These are phyloP conservation scores for Capsella rubella DNA, from an alignment of 441 rosid genomes.

Conservation along the genomic window DNA sequence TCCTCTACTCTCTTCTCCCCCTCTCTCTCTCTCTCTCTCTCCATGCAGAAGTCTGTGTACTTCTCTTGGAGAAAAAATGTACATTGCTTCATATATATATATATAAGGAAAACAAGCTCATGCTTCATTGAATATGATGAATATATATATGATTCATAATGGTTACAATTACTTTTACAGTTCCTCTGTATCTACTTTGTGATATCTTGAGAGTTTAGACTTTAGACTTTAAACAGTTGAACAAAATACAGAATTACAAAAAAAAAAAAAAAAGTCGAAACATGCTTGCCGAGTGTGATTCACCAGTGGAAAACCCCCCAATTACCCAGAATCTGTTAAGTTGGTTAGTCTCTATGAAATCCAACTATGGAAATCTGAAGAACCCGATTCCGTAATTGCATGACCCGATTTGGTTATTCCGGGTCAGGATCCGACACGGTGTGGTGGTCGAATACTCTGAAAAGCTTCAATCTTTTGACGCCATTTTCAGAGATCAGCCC, in stretches of 20 bases:
- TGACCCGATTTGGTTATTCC: conserved; percentile 13
- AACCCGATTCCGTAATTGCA: neutral
- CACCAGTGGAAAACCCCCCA: conserved; percentile 11
- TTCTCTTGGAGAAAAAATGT: conserved; percentile 37
- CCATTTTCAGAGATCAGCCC: conserved; percentile 8
- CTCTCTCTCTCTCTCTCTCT: conserved; percentile 1
- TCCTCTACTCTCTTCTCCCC: neutral
- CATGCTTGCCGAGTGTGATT: conserved; percentile 8
- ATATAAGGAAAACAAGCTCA: conserved; percentile 31
- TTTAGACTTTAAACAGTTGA: neutral
- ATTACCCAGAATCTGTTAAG: conserved; percentile 15
- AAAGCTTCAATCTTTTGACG: neutral
- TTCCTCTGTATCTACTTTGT: conserved; percentile 21
- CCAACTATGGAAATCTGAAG: neutral
- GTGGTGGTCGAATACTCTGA: conserved; percentile 5
- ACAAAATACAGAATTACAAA: neutral
- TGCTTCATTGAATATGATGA: conserved; percentile 41
- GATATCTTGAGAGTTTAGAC: neutral
- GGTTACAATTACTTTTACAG: conserved; percentile 26
- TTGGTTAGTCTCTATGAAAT: conserved; percentile 2
- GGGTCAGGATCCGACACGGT: conserved; percentile 34
- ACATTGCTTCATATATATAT: conserved; percentile 32
- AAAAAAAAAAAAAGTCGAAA: conserved; percentile 14
- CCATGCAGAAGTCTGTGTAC: conserved; percentile 13
- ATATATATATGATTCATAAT: conserved; percentile 32